Conservation (phyloP, 768 basidiomycete species). For the Phallus indusiatus region DNA sequence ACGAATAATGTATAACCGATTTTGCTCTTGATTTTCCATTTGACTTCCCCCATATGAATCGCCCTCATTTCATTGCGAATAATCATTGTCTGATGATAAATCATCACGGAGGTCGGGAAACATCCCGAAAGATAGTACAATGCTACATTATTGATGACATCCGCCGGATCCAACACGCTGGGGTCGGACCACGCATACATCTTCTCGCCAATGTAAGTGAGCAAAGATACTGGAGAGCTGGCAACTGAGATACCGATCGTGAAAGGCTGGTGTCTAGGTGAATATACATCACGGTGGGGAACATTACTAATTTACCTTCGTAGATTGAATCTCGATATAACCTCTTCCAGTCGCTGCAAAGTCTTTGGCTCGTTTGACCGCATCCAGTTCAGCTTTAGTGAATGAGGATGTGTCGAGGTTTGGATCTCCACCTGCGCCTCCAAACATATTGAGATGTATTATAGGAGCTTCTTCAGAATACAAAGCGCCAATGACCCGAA, state of each 20-base stretch:
- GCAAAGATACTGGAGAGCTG: conserved; percentile 12
- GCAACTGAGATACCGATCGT: conserved; percentile 15
- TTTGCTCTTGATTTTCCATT: conserved; percentile 11
- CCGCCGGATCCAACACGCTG: conserved; percentile 4
- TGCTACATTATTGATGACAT: conserved; percentile 13
- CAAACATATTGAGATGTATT: conserved; percentile 17
- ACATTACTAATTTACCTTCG: conserved; percentile 5
- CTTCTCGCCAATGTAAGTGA: conserved; percentile 17
- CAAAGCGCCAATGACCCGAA: conserved; percentile 10
- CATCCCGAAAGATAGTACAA: conserved; percentile 14
- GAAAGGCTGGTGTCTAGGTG: conserved; percentile 8
- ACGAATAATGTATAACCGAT: conserved; percentile 13
- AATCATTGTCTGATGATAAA: conserved; percentile 11
- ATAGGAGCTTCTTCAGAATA: conserved; percentile 10
- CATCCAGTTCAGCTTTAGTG: conserved; percentile 5
- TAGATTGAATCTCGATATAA: conserved; percentile 11
- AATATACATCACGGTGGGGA: neutral
- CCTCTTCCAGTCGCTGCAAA: conserved; percentile 11
- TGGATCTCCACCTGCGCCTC: neutral
- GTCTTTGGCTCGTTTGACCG: conserved; percentile 5
- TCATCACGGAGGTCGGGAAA: conserved; percentile 13
- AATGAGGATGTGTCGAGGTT: neutral
- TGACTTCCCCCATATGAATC: neutral
- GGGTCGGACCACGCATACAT: conserved; percentile 15
- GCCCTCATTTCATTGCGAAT: conserved; percentile 8